Percentiles rank a stretch among this genome's conserved stretches.
Evolutionary conservation across 164 flowering plant genomes (phyloP).

Genomic region (Dillenia suffruticosa): DNA sequence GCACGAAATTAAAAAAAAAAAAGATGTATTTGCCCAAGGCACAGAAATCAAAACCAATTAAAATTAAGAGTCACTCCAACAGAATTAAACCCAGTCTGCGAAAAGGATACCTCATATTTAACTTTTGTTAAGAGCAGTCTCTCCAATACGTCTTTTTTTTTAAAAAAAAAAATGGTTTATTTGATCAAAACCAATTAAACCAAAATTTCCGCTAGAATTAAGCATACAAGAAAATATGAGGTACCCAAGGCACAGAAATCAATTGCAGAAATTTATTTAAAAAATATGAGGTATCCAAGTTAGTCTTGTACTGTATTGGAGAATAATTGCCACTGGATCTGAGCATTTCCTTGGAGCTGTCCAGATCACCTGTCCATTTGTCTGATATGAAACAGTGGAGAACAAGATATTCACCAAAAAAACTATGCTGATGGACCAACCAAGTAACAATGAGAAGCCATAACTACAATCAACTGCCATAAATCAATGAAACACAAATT

Average conservation of each 20-base stretch:
- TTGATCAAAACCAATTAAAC: no score
- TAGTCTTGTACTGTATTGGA: slow-evolving; percentile 25
- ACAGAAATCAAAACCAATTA: no score
- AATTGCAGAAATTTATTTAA: no score
- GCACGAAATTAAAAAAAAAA: no score
- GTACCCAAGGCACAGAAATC: not conserved
- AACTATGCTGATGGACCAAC: slow-evolving; percentile 79
- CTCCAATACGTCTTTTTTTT: no score
- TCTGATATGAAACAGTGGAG: slow-evolving; percentile 72
- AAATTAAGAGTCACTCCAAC: no score
- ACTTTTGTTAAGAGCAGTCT: no score
- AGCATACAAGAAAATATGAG: not conserved
- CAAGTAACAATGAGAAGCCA: slow-evolving; percentile 99
- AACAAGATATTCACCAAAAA: slow-evolving; percentile 91
- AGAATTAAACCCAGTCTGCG: no score
- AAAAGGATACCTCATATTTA: no score
- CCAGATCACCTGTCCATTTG: slow-evolving; percentile 32
- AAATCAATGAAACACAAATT: not conserved
- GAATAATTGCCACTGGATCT: slow-evolving; percentile 23
- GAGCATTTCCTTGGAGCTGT: slow-evolving; percentile 35
- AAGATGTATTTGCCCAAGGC: no score
- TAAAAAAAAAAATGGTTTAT: no score
- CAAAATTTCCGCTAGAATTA: not conserved
- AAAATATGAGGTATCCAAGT: no score
- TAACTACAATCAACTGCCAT: slow-evolving; percentile 86